phyloP scores from a whole-genome alignment of 1,284 basidiomycete genomes.

The Cutaneotrichosporon sp. region DNA sequence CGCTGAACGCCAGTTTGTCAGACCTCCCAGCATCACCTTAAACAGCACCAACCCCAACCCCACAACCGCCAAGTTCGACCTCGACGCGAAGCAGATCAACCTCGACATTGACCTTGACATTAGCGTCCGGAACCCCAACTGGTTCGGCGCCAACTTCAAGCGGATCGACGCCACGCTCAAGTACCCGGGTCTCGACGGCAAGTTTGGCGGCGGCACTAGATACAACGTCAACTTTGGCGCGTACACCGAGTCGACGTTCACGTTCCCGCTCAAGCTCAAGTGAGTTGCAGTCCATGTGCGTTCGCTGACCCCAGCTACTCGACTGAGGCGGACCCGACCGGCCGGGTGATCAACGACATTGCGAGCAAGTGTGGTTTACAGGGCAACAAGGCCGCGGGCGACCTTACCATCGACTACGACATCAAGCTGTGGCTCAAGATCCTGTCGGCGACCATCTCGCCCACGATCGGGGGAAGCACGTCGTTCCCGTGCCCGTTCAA shows the following conservation, averaged over 20 bases:
- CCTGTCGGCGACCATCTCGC: conserved; percentile 67
- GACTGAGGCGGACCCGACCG: conserved; percentile 2
- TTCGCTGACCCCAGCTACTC: conserved; percentile 21
- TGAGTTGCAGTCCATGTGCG: conserved; percentile 27
- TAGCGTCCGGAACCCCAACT: conserved; percentile 83
- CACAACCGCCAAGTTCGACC: conserved; percentile 10
- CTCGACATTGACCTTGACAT: conserved; percentile 71
- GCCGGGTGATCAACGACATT: conserved; percentile 13
- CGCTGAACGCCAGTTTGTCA: conserved; percentile 71
- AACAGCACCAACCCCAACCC: conserved; percentile 59
- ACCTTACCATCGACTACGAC: conserved; percentile 68
- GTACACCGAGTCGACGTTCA: conserved; percentile 69
- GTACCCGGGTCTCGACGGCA: conserved; percentile 68
- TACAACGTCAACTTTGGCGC: conserved; percentile 66
- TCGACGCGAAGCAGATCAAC: conserved; percentile 9
- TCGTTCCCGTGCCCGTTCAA: conserved; percentile 67
- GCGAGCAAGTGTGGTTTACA: conserved; percentile 63
- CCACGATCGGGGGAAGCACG: conserved; percentile 66
- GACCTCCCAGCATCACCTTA: conserved; percentile 72
- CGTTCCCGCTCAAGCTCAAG: conserved; percentile 75
- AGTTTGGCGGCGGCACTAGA: conserved; percentile 67
- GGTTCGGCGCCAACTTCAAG: conserved; percentile 72
- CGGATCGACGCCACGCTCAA: conserved; percentile 68
- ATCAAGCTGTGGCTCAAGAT: conserved; percentile 55
- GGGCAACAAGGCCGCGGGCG: conserved; percentile 43